These are phyloP conservation scores for Talaromyces verruculosus DNA, from an alignment of 2,329 filamentous ascomycete genomes.

Conservation along the genomic window DNA sequence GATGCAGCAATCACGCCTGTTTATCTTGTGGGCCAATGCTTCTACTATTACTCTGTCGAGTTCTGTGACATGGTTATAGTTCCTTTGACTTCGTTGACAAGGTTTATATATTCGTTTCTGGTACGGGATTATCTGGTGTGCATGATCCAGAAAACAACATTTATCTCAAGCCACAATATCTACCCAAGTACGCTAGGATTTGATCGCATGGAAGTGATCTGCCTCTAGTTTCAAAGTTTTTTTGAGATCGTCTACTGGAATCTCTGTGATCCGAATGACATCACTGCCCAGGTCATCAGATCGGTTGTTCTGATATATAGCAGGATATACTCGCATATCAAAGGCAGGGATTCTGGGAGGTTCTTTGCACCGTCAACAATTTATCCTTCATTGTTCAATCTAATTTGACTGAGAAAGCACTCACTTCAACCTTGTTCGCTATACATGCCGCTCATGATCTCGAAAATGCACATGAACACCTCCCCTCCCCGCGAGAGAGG, in stretches of 20 bases:
- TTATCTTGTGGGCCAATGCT: not conserved
- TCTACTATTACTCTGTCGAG: not conserved
- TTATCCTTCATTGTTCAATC: not conserved
- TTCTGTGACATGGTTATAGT: not conserved
- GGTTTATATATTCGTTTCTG: slow-evolving; percentile 1
- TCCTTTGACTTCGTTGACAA: not conserved
- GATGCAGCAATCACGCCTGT: slow-evolving; percentile 11
- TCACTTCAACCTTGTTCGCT: slow-evolving; percentile 1
- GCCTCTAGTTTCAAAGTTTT: not conserved
- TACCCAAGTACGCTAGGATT: not conserved
- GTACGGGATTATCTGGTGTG: not conserved
- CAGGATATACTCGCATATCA: not conserved
- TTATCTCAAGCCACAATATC: slow-evolving; percentile 3
- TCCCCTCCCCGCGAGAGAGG: slow-evolving; percentile 35
- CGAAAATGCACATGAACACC: slow-evolving; percentile 31
- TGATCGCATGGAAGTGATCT: not conserved
- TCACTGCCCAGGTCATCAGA: not conserved
- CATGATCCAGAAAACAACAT: not conserved
- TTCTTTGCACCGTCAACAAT: not conserved
- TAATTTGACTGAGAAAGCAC: not conserved
- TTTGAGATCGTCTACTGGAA: not conserved
- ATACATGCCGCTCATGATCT: not conserved
- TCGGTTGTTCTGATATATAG: not conserved
- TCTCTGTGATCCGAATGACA: not conserved
- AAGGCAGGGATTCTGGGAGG: not conserved